phyloP scores from a whole-genome alignment of 345 rosid genomes.

The Heritiera fomes region DNA sequence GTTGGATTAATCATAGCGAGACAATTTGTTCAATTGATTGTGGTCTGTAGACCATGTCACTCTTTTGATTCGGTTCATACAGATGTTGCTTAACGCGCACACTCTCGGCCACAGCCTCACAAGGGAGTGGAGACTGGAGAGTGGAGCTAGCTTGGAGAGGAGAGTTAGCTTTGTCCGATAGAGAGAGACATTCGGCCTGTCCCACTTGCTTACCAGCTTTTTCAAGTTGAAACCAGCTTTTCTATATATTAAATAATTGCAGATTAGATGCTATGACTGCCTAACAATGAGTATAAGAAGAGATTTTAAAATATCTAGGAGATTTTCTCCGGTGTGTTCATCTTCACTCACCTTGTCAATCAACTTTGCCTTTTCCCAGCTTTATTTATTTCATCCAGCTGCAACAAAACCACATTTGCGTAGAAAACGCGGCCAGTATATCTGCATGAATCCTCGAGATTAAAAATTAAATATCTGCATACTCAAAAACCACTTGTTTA shows the following conservation, averaged over 20 bases:
- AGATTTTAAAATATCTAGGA: conserved; percentile 21
- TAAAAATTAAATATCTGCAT: too few relatives aligned
- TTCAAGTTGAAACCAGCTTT: not conserved
- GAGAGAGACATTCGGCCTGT: conserved; percentile 44
- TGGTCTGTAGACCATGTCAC: conserved; percentile 13
- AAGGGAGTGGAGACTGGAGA: not conserved
- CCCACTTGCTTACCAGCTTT: conserved; percentile 37
- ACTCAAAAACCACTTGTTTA: too few relatives aligned
- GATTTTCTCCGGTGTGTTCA: conserved; percentile 19
- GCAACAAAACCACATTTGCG: too few relatives aligned
- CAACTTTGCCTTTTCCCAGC: not conserved
- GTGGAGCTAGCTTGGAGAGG: not conserved
- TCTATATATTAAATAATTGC: conserved; percentile 20
- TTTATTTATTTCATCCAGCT: not conserved
- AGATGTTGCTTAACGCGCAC: not conserved
- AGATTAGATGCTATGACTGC: conserved; percentile 32
- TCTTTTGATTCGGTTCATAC: too few relatives aligned
- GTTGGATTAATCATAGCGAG: not conserved
- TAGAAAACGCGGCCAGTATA: too few relatives aligned
- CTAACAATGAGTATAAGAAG: conserved; percentile 20
- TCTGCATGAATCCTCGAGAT: too few relatives aligned
- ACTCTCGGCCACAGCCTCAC: not conserved
- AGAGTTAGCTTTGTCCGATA: not conserved
- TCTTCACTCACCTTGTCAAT: not conserved
- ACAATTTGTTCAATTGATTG: conserved; percentile 26